Conservation (phyloP, 176 grass and related monocot genomes). For the Ensete glaucum region DNA sequence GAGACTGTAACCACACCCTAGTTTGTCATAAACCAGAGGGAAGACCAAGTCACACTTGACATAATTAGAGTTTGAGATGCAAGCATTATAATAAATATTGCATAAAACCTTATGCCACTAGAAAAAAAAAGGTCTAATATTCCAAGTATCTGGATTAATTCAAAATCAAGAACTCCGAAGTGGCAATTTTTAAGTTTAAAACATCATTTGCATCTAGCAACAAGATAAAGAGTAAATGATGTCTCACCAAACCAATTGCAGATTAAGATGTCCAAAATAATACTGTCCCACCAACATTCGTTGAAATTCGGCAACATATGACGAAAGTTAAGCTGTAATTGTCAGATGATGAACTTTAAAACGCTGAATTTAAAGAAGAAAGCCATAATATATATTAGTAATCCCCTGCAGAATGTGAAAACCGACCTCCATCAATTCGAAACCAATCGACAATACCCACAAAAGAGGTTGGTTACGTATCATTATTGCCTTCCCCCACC, state of each 20-base stretch:
- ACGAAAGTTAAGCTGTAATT: conserved; percentile 85
- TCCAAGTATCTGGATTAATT: neutral
- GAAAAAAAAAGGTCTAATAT: too few relatives aligned
- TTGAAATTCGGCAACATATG: conserved; percentile 99
- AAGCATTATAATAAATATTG: too few relatives aligned
- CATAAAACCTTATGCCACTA: too few relatives aligned
- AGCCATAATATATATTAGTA: neutral
- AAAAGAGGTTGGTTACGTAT: conserved; percentile 98
- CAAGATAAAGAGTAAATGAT: neutral
- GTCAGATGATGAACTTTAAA: neutral
- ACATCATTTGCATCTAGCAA: neutral
- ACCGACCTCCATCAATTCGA: conserved; percentile 93
- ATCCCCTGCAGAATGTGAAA: neutral
- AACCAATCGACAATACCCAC: conserved; percentile 95
- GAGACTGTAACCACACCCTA: too few relatives aligned
- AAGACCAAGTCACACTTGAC: too few relatives aligned
- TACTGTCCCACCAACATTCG: conserved; percentile 99
- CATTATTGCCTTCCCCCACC: conserved; percentile 99
- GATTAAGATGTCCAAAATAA: conserved; percentile 91
- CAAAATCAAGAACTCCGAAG: neutral
- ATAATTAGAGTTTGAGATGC: too few relatives aligned
- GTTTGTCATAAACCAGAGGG: too few relatives aligned
- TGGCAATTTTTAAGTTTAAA: neutral
- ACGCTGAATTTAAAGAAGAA: neutral
- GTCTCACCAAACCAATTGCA: conserved; percentile 99